Evolutionary conservation across 305 asterid species (phyloP).

Genomic region (Fraxinus platypoda): DNA sequence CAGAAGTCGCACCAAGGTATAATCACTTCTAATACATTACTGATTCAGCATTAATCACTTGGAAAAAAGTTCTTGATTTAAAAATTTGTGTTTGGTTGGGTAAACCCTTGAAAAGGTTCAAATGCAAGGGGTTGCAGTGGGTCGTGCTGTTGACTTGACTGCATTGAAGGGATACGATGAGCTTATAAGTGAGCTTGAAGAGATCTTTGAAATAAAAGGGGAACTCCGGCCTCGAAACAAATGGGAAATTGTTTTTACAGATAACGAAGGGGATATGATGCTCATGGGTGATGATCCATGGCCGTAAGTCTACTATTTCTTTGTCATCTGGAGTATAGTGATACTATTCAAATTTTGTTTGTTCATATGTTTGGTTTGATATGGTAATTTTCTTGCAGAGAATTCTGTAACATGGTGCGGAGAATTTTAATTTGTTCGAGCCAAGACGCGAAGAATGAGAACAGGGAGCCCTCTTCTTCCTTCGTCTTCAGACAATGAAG

Average conservation of each 20-base stretch:
- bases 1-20: slow-evolving; percentile 95
- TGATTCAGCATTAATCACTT: background rate
- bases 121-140: slow-evolving; percentile 99
- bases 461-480: slow-evolving; percentile 48
- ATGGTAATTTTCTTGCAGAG: slow-evolving; percentile 46
- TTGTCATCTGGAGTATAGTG: background rate
- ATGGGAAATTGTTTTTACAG: slow-evolving; percentile 89
- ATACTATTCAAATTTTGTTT: background rate
- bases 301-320: slow-evolving; percentile 58
- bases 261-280: slow-evolving; percentile 97
- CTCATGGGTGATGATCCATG: slow-evolving; percentile 95
- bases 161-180: slow-evolving; percentile 70
- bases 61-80: background rate
- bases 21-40: background rate
- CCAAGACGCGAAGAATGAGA: slow-evolving; percentile 80
- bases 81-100: slow-evolving; percentile 10
- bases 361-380: background rate
- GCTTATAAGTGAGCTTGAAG: slow-evolving; percentile 77
- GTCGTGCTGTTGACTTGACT: slow-evolving; percentile 89
- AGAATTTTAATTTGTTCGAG: slow-evolving; percentile 70
- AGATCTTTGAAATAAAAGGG: slow-evolving; percentile 80
- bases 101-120: slow-evolving; percentile 58
- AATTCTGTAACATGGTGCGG: slow-evolving; percentile 77
- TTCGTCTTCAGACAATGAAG: slow-evolving; percentile 39
- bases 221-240: slow-evolving; percentile 64